A percentile compares a stretch with the other conserved stretches of the same genome.
phyloP scores from a whole-genome alignment of 129 eudicot genomes.

The Kitagawia praeruptora region DNA sequence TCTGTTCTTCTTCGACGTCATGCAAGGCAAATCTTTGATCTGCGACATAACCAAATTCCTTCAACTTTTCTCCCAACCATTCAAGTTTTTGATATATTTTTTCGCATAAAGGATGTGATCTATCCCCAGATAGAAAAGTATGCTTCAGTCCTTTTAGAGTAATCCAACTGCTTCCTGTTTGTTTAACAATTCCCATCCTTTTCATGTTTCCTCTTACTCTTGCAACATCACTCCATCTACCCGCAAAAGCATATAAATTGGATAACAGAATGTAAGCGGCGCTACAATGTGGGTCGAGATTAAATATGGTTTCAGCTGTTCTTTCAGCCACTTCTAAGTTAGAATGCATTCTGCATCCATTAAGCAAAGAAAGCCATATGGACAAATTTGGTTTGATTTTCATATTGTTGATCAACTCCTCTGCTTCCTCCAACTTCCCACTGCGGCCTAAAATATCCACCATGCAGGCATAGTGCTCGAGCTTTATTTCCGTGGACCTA shows the following conservation, averaged over 20 bases:
- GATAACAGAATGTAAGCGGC: constrained; percentile 65
- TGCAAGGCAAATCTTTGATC: constrained; percentile 41
- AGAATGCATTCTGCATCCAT: constrained; percentile 56
- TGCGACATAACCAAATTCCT: constrained; percentile 41
- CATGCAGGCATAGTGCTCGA: constrained; percentile 85
- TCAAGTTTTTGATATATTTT: constrained; percentile 35
- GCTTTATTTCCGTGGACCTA: constrained; percentile 27
- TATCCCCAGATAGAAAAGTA: constrained; percentile 39
- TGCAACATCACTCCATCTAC: constrained; percentile 71
- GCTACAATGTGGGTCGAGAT: constrained; percentile 53
- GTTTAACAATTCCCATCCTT: constrained; percentile 34
- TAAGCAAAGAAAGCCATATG: constrained; percentile 60
- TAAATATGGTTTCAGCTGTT: constrained; percentile 38
- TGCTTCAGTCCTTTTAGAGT: constrained; percentile 34
- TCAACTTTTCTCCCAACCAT: constrained; percentile 39
- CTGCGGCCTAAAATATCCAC: constrained; percentile 67
- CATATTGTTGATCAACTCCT: constrained; percentile 54
- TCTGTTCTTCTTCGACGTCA: constrained; percentile 52
- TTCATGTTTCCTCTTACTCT: constrained; percentile 62
- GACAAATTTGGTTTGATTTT: constrained; percentile 49
- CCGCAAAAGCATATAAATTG: constrained; percentile 60
- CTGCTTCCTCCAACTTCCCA: constrained; percentile 70
- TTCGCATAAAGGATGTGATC: constrained; percentile 34
- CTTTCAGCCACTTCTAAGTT: constrained; percentile 64
- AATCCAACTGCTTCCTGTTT: constrained; percentile 64